Evolutionary conservation across 805 yeast species (phyloP), one percentile per base, ranked within the genome.

Genomic region (Monosporozyma siamensis): DNA sequence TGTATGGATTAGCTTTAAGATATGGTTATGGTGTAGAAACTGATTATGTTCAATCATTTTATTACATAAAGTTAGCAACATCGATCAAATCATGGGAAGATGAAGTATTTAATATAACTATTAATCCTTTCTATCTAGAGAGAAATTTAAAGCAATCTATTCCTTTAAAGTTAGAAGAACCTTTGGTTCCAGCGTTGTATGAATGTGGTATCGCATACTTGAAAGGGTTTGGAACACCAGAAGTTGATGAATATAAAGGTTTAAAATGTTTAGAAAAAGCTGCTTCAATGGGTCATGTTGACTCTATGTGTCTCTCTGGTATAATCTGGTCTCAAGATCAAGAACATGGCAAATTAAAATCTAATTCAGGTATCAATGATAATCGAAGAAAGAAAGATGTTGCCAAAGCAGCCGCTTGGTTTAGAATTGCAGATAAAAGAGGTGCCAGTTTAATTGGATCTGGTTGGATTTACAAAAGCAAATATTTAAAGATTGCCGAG

Each of bases 401-500:
- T 39, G 58, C 63, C 37, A 65, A 73, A 52, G 85, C 90, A 3
- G 83, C 89, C 2, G 75, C 78, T 10, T 80, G 88, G 80, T 72
- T 76, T 44, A 67, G 89, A 34, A 61, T 76, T 25, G 82, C 85
- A 12, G 87, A 78, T 41, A 63, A 69, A 23, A 69, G 71, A 48
- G 88, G 88, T 3, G 72, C 72, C 18, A 72, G 69, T 48, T 62
- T 78, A 43, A 72, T 78, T 21, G 89, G 88, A 0, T 77, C 80
- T 44, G 74, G 78, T 46, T 82, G 90, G 90, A 80, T 82, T 27
- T 77, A 80, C 63, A 82, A 80, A 58, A 77, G 75, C 38, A 82
- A 81, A 64, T 82, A 82, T 53, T 57, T 67, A 63, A 54, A 59
- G 34, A 26, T 18, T 12, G 41, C 44, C 15, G 41, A 27, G 15